phyloP scores from a whole-genome alignment of 164 flowering plant species.

The Buxus sempervirens region DNA sequence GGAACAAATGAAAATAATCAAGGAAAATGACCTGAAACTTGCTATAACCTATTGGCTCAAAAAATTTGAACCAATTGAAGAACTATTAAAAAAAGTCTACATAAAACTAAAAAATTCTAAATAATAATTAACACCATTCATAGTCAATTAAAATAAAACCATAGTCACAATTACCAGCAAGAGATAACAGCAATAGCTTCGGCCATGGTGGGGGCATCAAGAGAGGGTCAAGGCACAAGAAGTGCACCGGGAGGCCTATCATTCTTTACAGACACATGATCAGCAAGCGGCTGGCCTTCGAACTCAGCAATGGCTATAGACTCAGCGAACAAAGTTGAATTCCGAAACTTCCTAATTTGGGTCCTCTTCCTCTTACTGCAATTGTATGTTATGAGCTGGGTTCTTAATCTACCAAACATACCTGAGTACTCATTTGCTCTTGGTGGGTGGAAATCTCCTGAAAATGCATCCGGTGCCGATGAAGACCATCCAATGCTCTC shows the following conservation, averaged over 20 bases:
- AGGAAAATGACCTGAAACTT: too few species aligned
- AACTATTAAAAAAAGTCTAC: too few species aligned
- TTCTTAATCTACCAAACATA: conserved; percentile 44
- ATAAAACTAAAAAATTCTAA: too few species aligned
- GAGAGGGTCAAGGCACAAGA: conserved; percentile 53
- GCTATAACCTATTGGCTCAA: too few species aligned
- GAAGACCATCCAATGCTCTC: conserved; percentile 87
- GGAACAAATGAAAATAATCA: too few species aligned
- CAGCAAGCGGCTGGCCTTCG: conserved; percentile 88
- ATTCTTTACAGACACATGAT: conserved; percentile 67
- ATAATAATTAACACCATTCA: too few species aligned
- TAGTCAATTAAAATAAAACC: too few species aligned
- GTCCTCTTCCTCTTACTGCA: conserved; percentile 27
- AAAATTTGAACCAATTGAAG: too few species aligned
- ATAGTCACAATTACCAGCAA: conserved; percentile 86
- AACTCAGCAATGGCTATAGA: conserved; percentile 81
- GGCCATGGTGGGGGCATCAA: conserved; percentile 88
- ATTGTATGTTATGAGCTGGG: conserved; percentile 20
- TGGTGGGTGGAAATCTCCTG: conserved; percentile 71
- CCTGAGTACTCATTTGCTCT: conserved; percentile 66
- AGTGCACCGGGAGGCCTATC: conserved; percentile 89
- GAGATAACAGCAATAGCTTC: conserved; percentile 92
- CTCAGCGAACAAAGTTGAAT: conserved; percentile 61
- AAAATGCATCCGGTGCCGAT: conserved; percentile 94
- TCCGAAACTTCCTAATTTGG: conserved; percentile 70